Base-by-base conservation (phyloP, 106 monocot species). In the Alisma plantagoaquatica region DNA sequence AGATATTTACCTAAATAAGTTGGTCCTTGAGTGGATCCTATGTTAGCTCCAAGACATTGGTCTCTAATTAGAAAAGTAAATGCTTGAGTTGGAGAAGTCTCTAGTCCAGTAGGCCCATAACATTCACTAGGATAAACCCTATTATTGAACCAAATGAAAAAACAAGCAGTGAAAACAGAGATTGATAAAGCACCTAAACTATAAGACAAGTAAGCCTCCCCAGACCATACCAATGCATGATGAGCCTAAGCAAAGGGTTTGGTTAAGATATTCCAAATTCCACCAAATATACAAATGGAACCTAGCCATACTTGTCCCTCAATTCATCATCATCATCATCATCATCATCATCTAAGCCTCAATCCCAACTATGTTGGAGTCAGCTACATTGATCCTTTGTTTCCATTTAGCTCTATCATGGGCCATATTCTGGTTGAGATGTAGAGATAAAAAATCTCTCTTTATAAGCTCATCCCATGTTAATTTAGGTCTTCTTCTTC, bases 1-100 rank as follows among this genome's bases (percentile, higher is more conserved):
- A 38, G 35, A 14, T 58, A 58, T 58, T 58, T 57, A 58, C 17
- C 33, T 58, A 43, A 38, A 43, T 2, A 17, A 33, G 14, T 20
- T 16, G 29, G 31, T 21, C n/a, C 5, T 53, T 49, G 48, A 49
- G 48, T 17, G 22, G 48, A 49, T 17, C n/a, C 48, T 23, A 49
- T 23, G 22, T 49, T 49, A 49, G 48, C 48, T 17, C 48, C 48
- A 49, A 49, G 48, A 17, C 48, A 17, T 49, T 49, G 48, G n/a
- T 49, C 48, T 49, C 22, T 49, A 49, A 17, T 17, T 19, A 19
- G 48, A 49, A 49, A 49, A 42, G n/a, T 49, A 49, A 38, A 38
- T 38, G 14, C 6, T 38, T 38, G 35, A 38, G 35, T 14, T 38
- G 6, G 35, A 38, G 35, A 49, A 49, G 22, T 17, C 48, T 17